Percentiles rank a stretch among this genome's conserved stretches.
Evolutionary conservation across 257 asterid genomes (phyloP).

Genomic region (Leptodermis oblonga): DNA sequence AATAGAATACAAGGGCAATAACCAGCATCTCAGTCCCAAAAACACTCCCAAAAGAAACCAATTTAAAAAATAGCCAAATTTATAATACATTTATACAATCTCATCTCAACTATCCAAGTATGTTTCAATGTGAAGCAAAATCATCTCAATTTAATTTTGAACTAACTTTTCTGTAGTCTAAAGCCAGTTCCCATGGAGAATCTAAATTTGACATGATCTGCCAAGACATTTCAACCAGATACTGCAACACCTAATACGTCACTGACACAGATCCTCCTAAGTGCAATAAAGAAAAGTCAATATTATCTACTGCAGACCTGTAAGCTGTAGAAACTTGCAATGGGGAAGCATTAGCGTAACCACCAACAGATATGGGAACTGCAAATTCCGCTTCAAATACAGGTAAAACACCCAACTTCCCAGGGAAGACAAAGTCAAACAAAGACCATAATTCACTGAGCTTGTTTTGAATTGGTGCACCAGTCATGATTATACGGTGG

Average conservation of each 20-base stretch:
- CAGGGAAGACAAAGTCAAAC: conserved; percentile 97
- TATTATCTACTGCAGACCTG: conserved; percentile 43
- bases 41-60: too few relatives aligned
- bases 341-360: conserved; percentile 95
- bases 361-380: conserved; percentile 97
- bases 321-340: conserved; percentile 98
- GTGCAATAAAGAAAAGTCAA: background rate
- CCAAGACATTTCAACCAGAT: background rate
- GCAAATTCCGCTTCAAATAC: conserved; percentile 99
- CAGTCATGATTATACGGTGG: conserved; percentile 96
- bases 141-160: background rate
- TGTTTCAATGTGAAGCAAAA: background rate
- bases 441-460: conserved; percentile 94
- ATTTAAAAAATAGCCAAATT: too few relatives aligned
- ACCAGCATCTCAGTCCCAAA: background rate
- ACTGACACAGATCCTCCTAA: background rate
- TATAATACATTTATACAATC: background rate
- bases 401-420: conserved; percentile 93
- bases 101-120: background rate
- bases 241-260: background rate
- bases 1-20: background rate
- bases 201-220: background rate
- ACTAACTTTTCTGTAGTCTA: background rate
- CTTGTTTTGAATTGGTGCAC: conserved; percentile 97
- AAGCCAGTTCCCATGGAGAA: background rate